Evolutionary conservation across 2,329 filamentous ascomycete species (phyloP), one percentile per base, ranked within the genome.

Genomic region (Alternaria arborescens): DNA sequence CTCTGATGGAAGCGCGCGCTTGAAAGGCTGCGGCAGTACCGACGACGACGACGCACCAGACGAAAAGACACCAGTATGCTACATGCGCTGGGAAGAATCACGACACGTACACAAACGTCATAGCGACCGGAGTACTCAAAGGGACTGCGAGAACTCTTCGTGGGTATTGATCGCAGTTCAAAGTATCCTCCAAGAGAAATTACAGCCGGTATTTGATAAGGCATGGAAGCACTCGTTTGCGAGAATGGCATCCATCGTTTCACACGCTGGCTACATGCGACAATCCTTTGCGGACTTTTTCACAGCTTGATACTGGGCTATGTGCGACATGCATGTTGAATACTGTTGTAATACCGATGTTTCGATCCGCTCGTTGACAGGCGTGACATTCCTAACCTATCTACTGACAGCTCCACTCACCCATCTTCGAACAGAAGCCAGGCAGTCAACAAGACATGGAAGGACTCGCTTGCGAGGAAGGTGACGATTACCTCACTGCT

Each of bases 121-220:
- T 38, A 51, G 20, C 8, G 20, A 38, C 38, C 50, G 70, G 70
- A 72, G 70, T 55, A 69, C 70, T 72, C 70, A 72, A 72, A 72
- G 70, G 65, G 66, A 71, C 70, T 71, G 68, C 66, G 66, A 70
- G 68, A 72, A 66, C 66, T 61, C 62, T 53, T 42, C 58, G 56
- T 44, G 65, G 62, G 68, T 71, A 42, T 67, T 69, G 70, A 72
- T 67, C 66, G 61, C 70, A 67, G 70, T 72, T 71, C 65, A 72
- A 72, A 72, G 68, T 72, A 71, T 68, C 68, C 70, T 72, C 70
- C 70, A 51, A 72, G 22, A 72, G 22, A 11, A 63, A 42, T 42
- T 30, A 48, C 22, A 43, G 59, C 55, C 57, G 53, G 64, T 55
- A 55, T 54, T 56, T 55, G 60, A 61, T 53, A 65, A 58, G 42